Percentiles rank a stretch among this genome's conserved stretches.
Conservation (phyloP, 2,329 filamentous ascomycete genomes). For the Fusarium sacchari region DNA sequence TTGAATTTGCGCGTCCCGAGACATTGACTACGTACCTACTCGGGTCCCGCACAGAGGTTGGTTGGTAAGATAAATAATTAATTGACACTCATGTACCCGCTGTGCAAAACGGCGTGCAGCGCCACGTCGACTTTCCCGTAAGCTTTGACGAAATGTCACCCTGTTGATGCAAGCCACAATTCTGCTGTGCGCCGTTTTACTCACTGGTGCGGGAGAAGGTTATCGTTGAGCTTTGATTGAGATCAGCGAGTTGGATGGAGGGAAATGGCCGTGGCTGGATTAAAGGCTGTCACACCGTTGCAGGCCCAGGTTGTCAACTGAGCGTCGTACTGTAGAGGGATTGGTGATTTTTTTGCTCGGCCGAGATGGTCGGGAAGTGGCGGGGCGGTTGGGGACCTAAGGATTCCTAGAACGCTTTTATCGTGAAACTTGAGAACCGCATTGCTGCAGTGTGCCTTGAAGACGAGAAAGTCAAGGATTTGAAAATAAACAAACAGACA, state of each 20-base stretch:
- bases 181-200: background rate
- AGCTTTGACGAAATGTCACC: background rate
- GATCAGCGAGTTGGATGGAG: background rate
- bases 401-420: background rate
- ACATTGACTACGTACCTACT: background rate
- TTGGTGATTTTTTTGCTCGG: background rate
- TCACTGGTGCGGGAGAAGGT: background rate
- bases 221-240: background rate
- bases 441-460: background rate
- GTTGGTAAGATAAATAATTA: background rate
- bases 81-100: background rate
- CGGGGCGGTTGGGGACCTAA: background rate
- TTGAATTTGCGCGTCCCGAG: background rate
- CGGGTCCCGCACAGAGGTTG: background rate
- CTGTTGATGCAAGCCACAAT: background rate
- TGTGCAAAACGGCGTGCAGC: background rate
- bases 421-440: background rate
- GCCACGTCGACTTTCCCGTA: background rate
- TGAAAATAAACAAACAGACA: background rate
- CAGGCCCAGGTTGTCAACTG: background rate
- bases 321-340: background rate
- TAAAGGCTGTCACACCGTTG: background rate
- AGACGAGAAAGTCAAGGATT: rapidly evolving
- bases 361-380: background rate
- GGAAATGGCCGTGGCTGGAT: background rate